phyloP scores from a whole-genome alignment of 176 grass and related monocot genomes.

The Guadua angustifolia region DNA sequence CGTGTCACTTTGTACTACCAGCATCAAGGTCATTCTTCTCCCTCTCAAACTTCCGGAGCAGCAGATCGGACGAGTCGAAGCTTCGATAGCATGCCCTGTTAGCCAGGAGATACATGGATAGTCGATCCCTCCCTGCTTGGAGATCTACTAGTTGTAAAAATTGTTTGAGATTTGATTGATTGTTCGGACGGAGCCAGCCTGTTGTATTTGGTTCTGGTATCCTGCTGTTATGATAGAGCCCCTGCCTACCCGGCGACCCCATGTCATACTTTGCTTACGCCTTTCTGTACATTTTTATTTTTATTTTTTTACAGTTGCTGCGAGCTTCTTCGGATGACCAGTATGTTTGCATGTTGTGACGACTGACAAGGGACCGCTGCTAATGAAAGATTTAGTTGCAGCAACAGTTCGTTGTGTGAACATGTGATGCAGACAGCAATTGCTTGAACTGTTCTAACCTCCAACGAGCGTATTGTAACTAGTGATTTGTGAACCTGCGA shows the following conservation, averaged over 20 bases:
- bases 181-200: conserved; percentile 53
- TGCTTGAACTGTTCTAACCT: background rate
- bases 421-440: background rate
- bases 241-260: background rate
- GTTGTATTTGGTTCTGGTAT: conserved; percentile 47
- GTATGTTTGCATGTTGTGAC: conserved; percentile 15
- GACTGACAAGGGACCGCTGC: background rate
- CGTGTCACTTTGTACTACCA: conserved; percentile 46
- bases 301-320: background rate
- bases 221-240: conserved; percentile 40
- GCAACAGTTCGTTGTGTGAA: background rate
- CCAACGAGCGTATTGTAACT: background rate
- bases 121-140: conserved; percentile 2
- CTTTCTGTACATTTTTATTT: conserved; percentile 46
- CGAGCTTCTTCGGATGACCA: conserved; percentile 31
- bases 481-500: too few species aligned
- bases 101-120: conserved; percentile 36
- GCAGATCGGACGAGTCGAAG: conserved; percentile 85
- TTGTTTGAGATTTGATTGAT: conserved; percentile 62
- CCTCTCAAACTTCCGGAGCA: conserved; percentile 98
- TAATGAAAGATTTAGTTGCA: background rate
- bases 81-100: conserved; percentile 64
- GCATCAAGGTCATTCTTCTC: conserved; percentile 97
- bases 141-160: conserved; percentile 55
- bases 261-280: conserved; percentile 11